Evolutionary conservation across 1,284 basidiomycete genomes (phyloP), one percentile per base, ranked within the genome.

Genomic region (Irpex rosettiformis): DNA sequence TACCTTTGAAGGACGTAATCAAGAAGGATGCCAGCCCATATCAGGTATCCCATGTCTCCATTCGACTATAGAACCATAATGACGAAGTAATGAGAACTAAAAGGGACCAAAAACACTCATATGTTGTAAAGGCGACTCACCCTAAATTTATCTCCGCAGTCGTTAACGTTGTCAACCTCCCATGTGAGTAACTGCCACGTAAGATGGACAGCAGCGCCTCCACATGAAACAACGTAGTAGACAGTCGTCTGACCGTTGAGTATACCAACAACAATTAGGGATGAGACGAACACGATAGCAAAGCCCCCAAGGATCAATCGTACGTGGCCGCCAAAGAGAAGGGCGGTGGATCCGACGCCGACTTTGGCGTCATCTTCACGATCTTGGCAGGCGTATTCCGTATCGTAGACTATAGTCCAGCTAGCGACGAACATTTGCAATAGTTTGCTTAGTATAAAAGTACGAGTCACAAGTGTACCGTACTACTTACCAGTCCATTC

Each of bases 401-500:
- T 84, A 62, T 84, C 87, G 66, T 89, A 90, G 24, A 86, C 73
- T 75, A 89, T 82, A 2, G 86, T 89, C 82, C 86, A 89, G 59
- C 82, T 83, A 55, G 22, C n/a, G n/a, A 42, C 37, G n/a, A n/a
- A n/a, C n/a, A n/a, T n/a, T n/a, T n/a, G n/a, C n/a, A n/a, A 37
- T 67, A 27, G 70, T 68, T 5, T 67, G 11, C 11, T 11, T 42
- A n/a, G 37, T 42, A 11, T 11, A 42, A 42, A 42, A 11, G n/a
- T 42, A 42, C n/a, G 37, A 11, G 37, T 11, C 37, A n/a, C 37
- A 42, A 11, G 11, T 42, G 37, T 11, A 42, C 11, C 37, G 37
- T 42, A 25, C 21, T 28, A 48, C 45, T 24, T 27, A 56, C 55
- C 27, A 49, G 24, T 37, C 7, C 21, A 27, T 16, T 8, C 48